Evolutionary conservation across 352 stramenopile species (phyloP), one percentile per base, ranked within the genome.

Genomic region (Phytopythium oedochilum): DNA sequence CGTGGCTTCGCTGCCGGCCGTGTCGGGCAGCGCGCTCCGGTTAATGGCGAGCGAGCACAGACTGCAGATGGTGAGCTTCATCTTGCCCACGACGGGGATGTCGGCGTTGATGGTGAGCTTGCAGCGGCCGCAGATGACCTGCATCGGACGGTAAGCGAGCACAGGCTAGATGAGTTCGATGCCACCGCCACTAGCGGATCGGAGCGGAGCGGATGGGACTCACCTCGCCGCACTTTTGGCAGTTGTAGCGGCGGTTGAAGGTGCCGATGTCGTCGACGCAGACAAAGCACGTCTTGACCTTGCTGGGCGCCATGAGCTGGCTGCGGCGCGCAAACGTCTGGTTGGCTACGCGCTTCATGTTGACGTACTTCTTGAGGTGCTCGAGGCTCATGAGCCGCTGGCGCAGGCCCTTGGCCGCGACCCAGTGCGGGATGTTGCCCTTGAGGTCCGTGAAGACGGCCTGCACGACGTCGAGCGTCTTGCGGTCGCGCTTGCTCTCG

Each of bases 61-160:
- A 23, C 71, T 88, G 65, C 82, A 92, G 50, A 92, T 92, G 51
- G 82, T 92, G 31, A 92, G 74, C 66, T 92, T 92, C 82, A 92
- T 89, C 64, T 83, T 88, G 48, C 82, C 82, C 18, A 89, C 82
- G 20, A 92, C 80, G 18, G 82, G 79, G 43, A 92, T 89, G 25
- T 92, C 79, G n/a, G 82, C 82, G 52, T 81, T 76, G 61, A 92
- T 87, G 23, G 64, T 83, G 28, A 86, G 52, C 56, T 90, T 89
- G 61, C 82, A 92, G 22, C 73, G 71, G 2, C 75, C 57, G 49
- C 82, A 92, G 53, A 92, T 84, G 57, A 87, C 72, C 71, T 81
- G 25, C 44, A 63, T 5, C 6, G 17, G 10, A 36, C n/a, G n/a
- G n/a, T n/a, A n/a, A n/a, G n/a, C n/a, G n/a, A n/a, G n/a, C n/a